These are phyloP conservation scores for Pythium folliculosum DNA, from an alignment of 352 stramenopile species.

Conservation along the genomic window DNA sequence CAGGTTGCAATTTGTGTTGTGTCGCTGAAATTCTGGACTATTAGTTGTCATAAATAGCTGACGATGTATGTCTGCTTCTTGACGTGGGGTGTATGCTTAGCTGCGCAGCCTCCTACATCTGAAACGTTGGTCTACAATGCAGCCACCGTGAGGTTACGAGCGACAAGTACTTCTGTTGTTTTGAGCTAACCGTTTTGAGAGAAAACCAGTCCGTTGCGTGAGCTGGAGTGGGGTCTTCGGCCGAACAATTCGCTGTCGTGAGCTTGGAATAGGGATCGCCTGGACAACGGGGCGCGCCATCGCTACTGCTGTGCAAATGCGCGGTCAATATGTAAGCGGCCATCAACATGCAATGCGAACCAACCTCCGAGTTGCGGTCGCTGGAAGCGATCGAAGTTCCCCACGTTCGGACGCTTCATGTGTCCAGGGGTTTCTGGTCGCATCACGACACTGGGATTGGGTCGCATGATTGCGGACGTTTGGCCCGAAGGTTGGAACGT, in stretches of 20 bases:
- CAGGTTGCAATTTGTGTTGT: not conserved
- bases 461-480: conserved; percentile 34
- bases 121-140: conserved; percentile 21
- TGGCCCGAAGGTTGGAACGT: conserved; percentile 5
- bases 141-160: not conserved
- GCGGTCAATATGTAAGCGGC: too few species aligned
- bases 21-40: not conserved
- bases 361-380: conserved; percentile 56
- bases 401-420: conserved; percentile 48
- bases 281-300: conserved; percentile 42
- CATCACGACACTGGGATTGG: conserved; percentile 27
- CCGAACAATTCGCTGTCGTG: conserved; percentile 57
- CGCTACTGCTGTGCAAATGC: not conserved
- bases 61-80: not conserved
- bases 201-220: conserved; percentile 58
- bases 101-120: conserved; percentile 13
- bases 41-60: conserved; percentile 16
- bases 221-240: conserved; percentile 74
- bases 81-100: not conserved
- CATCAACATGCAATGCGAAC: not conserved
- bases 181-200: conserved; percentile 55
- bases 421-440: conserved; percentile 44
- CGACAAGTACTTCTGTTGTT: not conserved
- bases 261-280: conserved; percentile 39
- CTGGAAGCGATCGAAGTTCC: conserved; percentile 66